Percentiles rank a stretch among this genome's conserved stretches.
These are phyloP conservation scores for Pseudogymnoascus sp. DNA, from an alignment of 2,329 filamentous ascomycete species.

Conservation along the genomic window DNA sequence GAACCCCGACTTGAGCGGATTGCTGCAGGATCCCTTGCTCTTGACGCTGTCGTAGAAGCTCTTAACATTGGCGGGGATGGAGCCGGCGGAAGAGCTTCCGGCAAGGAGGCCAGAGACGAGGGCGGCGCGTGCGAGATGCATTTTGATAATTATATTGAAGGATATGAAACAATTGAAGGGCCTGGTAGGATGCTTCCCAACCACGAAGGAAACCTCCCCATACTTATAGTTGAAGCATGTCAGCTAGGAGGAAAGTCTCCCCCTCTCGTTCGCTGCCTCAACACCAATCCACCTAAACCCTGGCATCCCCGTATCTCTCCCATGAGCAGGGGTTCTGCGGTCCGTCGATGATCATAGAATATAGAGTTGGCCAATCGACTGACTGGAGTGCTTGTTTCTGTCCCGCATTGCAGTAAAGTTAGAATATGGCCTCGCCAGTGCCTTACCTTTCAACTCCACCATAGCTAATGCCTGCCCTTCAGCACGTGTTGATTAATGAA, in stretches of 20 bases:
- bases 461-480: neutral
- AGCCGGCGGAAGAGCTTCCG: slow-evolving; percentile 14
- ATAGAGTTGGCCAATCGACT: neutral
- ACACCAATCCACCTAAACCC: no score
- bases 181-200: neutral
- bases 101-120: neutral
- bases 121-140: neutral
- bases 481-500: slow-evolving; percentile 3
- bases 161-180: neutral
- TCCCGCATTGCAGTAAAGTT: neutral
- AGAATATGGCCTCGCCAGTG: neutral
- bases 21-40: slow-evolving; percentile 31
- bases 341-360: neutral
- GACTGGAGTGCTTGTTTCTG: neutral
- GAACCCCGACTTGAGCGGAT: slow-evolving; percentile 34
- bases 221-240: slow-evolving; percentile 1
- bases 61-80: slow-evolving; percentile 35
- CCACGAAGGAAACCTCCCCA: neutral
- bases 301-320: neutral
- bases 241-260: neutral
- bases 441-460: neutral
- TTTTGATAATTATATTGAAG: slow-evolving; percentile 4
- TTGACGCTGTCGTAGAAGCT: slow-evolving; percentile 35
- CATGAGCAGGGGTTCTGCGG: neutral
- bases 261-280: no score